phyloP scores from a whole-genome alignment of 306 rosid species.

The Pyrus pyrifolia region DNA sequence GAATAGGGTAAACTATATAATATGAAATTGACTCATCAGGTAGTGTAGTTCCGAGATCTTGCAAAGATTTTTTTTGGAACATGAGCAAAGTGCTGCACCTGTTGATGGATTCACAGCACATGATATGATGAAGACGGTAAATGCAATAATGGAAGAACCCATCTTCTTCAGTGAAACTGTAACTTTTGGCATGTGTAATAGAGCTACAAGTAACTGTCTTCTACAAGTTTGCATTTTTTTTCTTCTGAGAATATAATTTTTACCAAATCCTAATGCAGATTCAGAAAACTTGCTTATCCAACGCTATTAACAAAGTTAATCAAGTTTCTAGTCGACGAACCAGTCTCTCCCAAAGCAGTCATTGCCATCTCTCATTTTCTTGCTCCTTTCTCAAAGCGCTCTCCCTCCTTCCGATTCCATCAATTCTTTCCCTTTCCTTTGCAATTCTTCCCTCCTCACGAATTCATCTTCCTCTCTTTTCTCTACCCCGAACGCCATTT shows the following conservation, averaged over 20 bases:
- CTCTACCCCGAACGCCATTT: too few species aligned
- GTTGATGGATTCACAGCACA: slow-evolving; percentile 65
- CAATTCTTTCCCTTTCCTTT: too few species aligned
- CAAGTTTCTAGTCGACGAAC: slow-evolving; percentile 16
- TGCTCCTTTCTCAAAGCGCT: slow-evolving; percentile 12
- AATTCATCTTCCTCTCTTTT: too few species aligned
- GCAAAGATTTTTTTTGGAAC: slow-evolving; percentile 86
- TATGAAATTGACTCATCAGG: too few species aligned
- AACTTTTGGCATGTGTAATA: neutral
- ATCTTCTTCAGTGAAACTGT: slow-evolving; percentile 27
- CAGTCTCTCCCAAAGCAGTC: slow-evolving; percentile 9
- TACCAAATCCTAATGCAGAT: too few species aligned
- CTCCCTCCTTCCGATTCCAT: slow-evolving; percentile 14
- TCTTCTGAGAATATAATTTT: too few species aligned
- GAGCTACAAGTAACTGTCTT: neutral
- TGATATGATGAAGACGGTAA: slow-evolving; percentile 43
- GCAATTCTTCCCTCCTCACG: too few species aligned
- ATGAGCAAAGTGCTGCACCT: slow-evolving; percentile 53
- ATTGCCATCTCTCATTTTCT: slow-evolving; percentile 13
- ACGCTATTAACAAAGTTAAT: neutral
- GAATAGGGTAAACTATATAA: too few species aligned
- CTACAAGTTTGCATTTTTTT: neutral
- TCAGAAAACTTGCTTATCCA: neutral
- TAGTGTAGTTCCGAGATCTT: slow-evolving; percentile 70
- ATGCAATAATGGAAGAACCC: slow-evolving; percentile 50